Evolutionary conservation across 345 rosid species (phyloP), one percentile per base, ranked within the genome.

Genomic region (Camelina sativa): DNA sequence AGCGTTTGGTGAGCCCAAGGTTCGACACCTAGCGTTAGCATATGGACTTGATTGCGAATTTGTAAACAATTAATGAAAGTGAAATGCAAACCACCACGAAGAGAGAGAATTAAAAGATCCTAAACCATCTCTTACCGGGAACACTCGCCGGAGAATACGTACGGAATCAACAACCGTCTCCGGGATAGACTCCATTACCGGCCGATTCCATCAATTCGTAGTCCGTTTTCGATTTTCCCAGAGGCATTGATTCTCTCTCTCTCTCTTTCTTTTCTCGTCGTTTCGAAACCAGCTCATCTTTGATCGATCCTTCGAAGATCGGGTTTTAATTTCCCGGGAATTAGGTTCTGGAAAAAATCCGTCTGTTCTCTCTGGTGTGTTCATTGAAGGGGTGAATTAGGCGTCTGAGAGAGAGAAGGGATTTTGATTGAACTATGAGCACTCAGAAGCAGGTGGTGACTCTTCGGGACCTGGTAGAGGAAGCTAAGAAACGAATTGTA

Each of bases 401-500:
- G 53, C 53, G 10, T 48, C 23, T 48, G 56, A 4, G 71, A 54
- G 65, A 66, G 44, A 22, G 20, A 28, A 13, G 47, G 51, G 6
- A 37, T 37, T 44, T 53, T 62, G 60, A 46, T 72, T 32, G 37
- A 67, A 25, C 73, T 63, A 92, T 88, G 96, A 84, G 86, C 79
- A 69, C 81, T 48, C 86, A 72, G 72, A 86, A 82, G 85, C 91
- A 78, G 83, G 91, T 82, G 80, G 89, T 84, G 71, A 74, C 81
- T 13, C 76, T 82, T 43, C 84, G 87, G 32, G 98, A 96, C 86
- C 71, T 96, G 76, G 88, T 90, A 53, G 99, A 96, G 81, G 99
- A 96, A 80, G 98, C 90, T 50, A 92, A 92, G 89, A 96, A 92
- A 84, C 85, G 99, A 78, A 81, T 87, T 62, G 97, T 92, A 58